Conservation (phyloP, 495 filamentous ascomycete genomes). For the Penicillium canescens region DNA sequence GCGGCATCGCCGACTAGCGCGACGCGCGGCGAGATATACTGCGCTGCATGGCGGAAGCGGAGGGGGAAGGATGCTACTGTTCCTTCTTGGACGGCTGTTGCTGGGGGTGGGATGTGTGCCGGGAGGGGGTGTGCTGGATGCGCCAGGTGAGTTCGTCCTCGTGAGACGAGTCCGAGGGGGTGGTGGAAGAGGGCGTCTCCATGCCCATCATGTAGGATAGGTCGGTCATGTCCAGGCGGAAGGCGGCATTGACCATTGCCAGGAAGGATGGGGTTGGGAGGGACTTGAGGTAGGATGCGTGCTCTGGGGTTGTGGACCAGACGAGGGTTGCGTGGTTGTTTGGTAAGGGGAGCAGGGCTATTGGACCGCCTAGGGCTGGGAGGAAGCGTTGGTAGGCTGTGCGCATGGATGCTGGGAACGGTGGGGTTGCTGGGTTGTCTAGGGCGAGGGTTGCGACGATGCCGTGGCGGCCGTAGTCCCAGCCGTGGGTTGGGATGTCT, state of each 20-base stretch:
- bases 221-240: constrained; percentile 78
- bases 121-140: constrained; percentile 61
- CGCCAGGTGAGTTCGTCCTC: constrained; percentile 81
- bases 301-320: constrained; percentile 82
- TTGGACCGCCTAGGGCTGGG: constrained; percentile 73
- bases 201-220: constrained; percentile 74
- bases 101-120: constrained; percentile 53
- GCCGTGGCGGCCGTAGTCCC: constrained; percentile 91
- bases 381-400: constrained; percentile 95
- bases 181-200: constrained; percentile 35
- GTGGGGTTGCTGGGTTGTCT: constrained; percentile 40
- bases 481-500: constrained; percentile 78
- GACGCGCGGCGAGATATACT: constrained; percentile 84
- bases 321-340: constrained; percentile 81
- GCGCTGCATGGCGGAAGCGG: constrained; percentile 84
- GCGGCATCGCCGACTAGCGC: constrained; percentile 93
- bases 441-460: constrained; percentile 86
- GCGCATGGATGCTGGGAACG: constrained; percentile 47
- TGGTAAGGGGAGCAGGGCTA: constrained; percentile 88
- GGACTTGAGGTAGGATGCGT: constrained; percentile 78
- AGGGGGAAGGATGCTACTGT: constrained; percentile 90
- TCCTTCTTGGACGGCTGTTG: constrained; percentile 70
- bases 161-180: constrained; percentile 38
- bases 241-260: constrained; percentile 90
- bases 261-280: constrained; percentile 70